Conservation (phyloP, 306 rosid species). For the Canavalia ensiformis region DNA sequence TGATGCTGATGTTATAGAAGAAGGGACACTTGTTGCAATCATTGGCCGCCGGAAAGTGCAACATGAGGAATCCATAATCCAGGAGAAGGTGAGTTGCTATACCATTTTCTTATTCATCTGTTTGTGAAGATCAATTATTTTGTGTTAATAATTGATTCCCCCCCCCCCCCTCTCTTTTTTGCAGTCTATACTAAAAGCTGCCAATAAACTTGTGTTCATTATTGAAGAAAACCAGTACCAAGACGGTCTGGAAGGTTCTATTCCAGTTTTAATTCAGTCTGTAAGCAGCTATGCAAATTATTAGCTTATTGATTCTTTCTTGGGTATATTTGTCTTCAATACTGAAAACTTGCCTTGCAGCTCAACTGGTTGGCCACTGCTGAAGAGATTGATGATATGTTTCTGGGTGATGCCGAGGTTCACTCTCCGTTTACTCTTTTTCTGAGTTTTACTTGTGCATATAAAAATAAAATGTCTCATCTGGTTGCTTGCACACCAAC, state of each 20-base stretch:
- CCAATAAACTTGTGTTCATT: conserved; percentile 70
- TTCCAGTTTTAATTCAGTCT: conserved; percentile 86
- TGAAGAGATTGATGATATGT: conserved; percentile 88
- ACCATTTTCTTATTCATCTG: conserved; percentile 1
- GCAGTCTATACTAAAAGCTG: conserved; percentile 75
- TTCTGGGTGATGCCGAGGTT: conserved; percentile 95
- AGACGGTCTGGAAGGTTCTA: conserved; percentile 78
- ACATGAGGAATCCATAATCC: conserved; percentile 76
- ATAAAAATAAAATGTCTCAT: neutral
- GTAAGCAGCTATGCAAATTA: conserved; percentile 65
- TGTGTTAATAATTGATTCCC: conserved; percentile 12
- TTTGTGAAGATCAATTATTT: conserved; percentile 29
- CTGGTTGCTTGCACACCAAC: conserved; percentile 24
- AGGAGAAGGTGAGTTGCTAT: conserved; percentile 69
- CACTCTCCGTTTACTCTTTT: conserved; percentile 9
- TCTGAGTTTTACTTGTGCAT: neutral
- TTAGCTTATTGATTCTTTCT: conserved; percentile 37
- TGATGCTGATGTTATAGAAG: conserved; percentile 90
- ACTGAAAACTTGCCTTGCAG: conserved; percentile 57
- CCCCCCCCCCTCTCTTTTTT: conserved; percentile 21
- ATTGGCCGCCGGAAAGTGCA: conserved; percentile 72
- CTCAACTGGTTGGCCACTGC: conserved; percentile 84
- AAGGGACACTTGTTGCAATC: conserved; percentile 77
- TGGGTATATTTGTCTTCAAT: conserved; percentile 41
- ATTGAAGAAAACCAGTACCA: conserved; percentile 77